Percentiles rank a stretch among this genome's conserved stretches.
Conservation (phyloP, 2,329 filamentous ascomycete genomes). For the Talaromyces atroroseus region DNA sequence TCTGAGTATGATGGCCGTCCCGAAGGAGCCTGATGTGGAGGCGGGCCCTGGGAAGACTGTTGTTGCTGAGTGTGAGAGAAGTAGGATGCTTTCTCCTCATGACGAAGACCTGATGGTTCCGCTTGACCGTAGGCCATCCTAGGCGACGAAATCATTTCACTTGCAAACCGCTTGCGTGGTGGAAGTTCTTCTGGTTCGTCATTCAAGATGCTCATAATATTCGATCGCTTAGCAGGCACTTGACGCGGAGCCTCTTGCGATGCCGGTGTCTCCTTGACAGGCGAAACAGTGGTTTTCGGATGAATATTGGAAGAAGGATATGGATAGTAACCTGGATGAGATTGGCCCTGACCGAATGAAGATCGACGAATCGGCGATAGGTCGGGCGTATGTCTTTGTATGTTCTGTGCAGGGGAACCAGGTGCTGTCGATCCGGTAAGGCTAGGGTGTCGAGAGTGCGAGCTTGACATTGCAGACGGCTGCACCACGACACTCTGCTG, state of each 20-base stretch:
- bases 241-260: conserved; percentile 36
- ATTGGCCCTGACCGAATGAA: conserved; percentile 26
- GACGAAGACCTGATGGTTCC: conserved; percentile 17
- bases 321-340: conserved; percentile 23
- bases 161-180: conserved; percentile 42
- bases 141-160: conserved; percentile 24
- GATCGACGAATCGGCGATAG: conserved; percentile 32
- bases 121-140: conserved; percentile 8
- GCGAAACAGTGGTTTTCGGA: conserved; percentile 27
- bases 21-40: conserved; percentile 6
- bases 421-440: conserved; percentile 25
- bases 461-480: conserved; percentile 21
- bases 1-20: conserved; percentile 24
- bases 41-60: conserved; percentile 18
- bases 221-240: conserved; percentile 44
- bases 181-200: conserved; percentile 44
- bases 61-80: conserved; percentile 19
- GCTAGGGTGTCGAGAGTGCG: conserved; percentile 34
- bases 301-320: conserved; percentile 20
- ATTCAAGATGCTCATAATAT: conserved; percentile 47
- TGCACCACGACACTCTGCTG: conserved; percentile 13
- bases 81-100: conserved; percentile 24
- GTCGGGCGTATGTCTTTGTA: conserved; percentile 29
- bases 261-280: conserved; percentile 33
- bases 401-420: conserved; percentile 27